These are phyloP conservation scores for Yamadazyma nakazawae DNA, from an alignment of 805 yeast genomes.

Conservation along the genomic window DNA sequence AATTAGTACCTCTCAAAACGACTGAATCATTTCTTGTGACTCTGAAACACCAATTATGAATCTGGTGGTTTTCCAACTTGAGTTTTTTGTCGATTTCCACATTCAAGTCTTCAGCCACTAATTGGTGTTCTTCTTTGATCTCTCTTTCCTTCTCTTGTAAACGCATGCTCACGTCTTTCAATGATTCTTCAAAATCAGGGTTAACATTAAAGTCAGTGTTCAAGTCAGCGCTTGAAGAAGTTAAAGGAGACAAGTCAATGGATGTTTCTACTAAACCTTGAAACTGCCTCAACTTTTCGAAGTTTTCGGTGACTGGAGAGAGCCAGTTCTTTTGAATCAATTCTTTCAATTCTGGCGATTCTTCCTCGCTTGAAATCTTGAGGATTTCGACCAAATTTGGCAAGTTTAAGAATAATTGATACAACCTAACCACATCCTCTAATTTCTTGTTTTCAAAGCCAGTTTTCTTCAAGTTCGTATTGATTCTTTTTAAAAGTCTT, in stretches of 20 bases:
- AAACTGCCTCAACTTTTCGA: constrained; percentile 56
- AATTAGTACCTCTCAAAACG: constrained; percentile 60
- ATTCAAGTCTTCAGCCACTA: constrained; percentile 68
- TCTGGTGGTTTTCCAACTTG: constrained; percentile 82
- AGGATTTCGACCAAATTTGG: constrained; percentile 66
- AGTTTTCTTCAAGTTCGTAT: constrained; percentile 26
- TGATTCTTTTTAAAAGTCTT: constrained; percentile 66
- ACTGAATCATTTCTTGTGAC: constrained; percentile 87
- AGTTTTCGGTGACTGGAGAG: constrained; percentile 48
- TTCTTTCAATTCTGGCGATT: constrained; percentile 20
- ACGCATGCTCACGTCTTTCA: constrained; percentile 56
- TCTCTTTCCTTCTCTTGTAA: constrained; percentile 52
- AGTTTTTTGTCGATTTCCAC: constrained; percentile 86
- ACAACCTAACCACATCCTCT: constrained; percentile 87
- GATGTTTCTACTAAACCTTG: constrained; percentile 91
- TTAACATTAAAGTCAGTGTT: constrained; percentile 77
- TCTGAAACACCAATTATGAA: constrained; percentile 93
- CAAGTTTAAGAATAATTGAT: constrained; percentile 69
- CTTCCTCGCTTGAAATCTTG: constrained; percentile 38
- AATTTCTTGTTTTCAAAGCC: constrained; percentile 53
- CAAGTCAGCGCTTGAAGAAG: constrained; percentile 40
- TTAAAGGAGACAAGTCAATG: constrained; percentile 79
- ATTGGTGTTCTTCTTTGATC: constrained; percentile 58
- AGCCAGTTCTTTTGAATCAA: constrained; percentile 55
- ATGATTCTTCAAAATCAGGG: constrained; percentile 83